Percentiles rank a stretch among this genome's conserved stretches.
phyloP scores from a whole-genome alignment of 1,284 basidiomycete genomes.

The Exobasidium cylindrosporum region DNA sequence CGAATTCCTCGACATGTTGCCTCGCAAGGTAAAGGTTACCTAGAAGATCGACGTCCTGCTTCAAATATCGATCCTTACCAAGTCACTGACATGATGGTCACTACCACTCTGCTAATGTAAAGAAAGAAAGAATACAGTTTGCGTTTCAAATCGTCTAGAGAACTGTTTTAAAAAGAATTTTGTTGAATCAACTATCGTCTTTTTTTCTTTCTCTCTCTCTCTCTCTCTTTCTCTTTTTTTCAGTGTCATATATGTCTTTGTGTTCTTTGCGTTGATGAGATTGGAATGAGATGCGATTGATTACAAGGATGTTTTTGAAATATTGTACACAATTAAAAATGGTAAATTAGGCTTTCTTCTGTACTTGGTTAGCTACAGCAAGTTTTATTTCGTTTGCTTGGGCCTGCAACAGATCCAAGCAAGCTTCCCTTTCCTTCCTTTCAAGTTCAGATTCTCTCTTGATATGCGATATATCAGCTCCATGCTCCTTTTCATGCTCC shows the following conservation, averaged over 20 bases:
- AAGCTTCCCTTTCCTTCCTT: not conserved
- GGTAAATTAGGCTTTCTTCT: no score
- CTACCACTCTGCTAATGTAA: constrained; percentile 67
- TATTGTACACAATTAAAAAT: no score
- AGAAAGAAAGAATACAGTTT: no score
- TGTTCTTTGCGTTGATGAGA: no score
- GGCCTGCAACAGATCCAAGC: not conserved
- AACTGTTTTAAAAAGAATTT: no score
- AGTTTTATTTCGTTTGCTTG: not conserved
- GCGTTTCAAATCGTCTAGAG: no score
- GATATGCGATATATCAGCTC: constrained; percentile 11
- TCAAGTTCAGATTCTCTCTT: not conserved
- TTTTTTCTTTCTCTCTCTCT: not conserved
- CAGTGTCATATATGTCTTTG: not conserved
- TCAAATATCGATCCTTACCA: constrained; percentile 84
- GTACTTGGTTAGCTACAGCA: no score
- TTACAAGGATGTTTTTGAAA: no score
- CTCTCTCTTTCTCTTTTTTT: not conserved
- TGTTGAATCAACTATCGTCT: no score
- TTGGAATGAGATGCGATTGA: not conserved
- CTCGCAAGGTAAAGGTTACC: constrained; percentile 87
- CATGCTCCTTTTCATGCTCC: constrained; percentile 35
- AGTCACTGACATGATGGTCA: constrained; percentile 70
- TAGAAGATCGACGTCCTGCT: constrained; percentile 62
- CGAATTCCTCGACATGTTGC: constrained; percentile 84